phyloP scores from a whole-genome alignment of 306 rosid species.

The Fragaria nilgerrensis region DNA sequence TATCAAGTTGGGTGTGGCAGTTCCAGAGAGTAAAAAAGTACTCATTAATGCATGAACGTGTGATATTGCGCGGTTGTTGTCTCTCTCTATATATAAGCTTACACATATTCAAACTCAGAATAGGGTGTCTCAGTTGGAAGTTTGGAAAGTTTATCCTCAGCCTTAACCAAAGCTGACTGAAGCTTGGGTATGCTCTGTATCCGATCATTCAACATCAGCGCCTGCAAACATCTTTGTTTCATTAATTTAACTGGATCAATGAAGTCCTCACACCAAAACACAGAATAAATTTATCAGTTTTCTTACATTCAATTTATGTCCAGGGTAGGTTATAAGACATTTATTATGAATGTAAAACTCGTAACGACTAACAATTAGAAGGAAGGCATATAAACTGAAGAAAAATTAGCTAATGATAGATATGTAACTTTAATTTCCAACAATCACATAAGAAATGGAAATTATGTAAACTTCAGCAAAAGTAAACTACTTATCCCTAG shows the following conservation, averaged over 20 bases:
- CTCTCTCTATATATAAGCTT: constrained; percentile 19
- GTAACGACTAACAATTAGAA: not conserved
- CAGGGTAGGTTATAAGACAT: not conserved
- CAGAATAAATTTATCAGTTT: not conserved
- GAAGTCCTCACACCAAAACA: constrained; percentile 43
- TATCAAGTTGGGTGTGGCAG: not conserved
- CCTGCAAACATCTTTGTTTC: constrained; percentile 31
- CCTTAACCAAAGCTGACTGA: constrained; percentile 61
- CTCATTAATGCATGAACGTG: not conserved
- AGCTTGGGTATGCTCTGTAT: constrained; percentile 55
- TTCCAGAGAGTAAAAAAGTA: not conserved
- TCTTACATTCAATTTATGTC: not conserved
- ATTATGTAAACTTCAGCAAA: not conserved
- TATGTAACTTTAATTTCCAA: not conserved
- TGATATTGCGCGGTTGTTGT: not conserved
- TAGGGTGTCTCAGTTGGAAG: constrained; percentile 48
- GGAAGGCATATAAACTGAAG: not conserved
- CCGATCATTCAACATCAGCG: constrained; percentile 84
- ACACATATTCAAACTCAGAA: constrained; percentile 80
- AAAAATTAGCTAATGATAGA: not conserved
- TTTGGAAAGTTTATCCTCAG: constrained; percentile 68
- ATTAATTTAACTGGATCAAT: constrained; percentile 49
- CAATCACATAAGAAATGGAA: not conserved
- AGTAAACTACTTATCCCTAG: not conserved
- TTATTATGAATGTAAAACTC: not conserved